Percentiles rank a stretch among this genome's conserved stretches.
Conservation (phyloP, 2,329 filamentous ascomycete genomes). For the Scleromitrula shiraiana region DNA sequence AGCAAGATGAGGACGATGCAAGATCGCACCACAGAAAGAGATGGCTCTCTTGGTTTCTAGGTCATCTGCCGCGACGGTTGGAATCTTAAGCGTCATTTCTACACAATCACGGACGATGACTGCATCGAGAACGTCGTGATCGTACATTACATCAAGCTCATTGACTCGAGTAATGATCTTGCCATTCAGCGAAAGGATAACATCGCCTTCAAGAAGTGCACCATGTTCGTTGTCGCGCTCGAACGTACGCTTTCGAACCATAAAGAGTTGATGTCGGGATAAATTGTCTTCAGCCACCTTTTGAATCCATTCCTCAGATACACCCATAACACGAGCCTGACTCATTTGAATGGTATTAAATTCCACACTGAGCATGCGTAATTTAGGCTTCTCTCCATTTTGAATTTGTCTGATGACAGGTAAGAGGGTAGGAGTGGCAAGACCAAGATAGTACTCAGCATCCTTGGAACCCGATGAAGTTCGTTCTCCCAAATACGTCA, state of each 20-base stretch:
- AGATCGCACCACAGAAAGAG: conserved; percentile 87
- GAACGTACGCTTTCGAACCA: conserved; percentile 85
- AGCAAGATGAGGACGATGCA: conserved; percentile 91
- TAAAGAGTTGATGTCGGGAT: conserved; percentile 92
- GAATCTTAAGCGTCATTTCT: conserved; percentile 68
- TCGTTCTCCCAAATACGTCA: conserved; percentile 92
- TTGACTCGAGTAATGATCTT: conserved; percentile 89
- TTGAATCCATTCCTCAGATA: conserved; percentile 91
- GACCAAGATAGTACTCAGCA: conserved; percentile 91
- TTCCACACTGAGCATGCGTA: conserved; percentile 90
- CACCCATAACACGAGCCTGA: conserved; percentile 93
- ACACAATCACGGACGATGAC: conserved; percentile 79
- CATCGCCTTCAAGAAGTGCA: conserved; percentile 78
- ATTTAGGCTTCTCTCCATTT: conserved; percentile 65
- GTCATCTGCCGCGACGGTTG: conserved; percentile 80
- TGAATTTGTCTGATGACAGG: conserved; percentile 86
- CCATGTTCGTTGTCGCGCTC: conserved; percentile 53
- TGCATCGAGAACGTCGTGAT: conserved; percentile 72
- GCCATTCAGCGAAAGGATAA: conserved; percentile 83
- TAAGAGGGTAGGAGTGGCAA: conserved; percentile 79
- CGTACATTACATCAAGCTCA: conserved; percentile 95
- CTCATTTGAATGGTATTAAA: conserved; percentile 95
- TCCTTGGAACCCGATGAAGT: conserved; percentile 72
- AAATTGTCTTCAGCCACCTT: conserved; percentile 84
- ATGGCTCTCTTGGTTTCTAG: conserved; percentile 89